These are phyloP conservation scores for Zygosaccharomyces lentus DNA, from an alignment of 805 yeast species.

Conservation along the genomic window DNA sequence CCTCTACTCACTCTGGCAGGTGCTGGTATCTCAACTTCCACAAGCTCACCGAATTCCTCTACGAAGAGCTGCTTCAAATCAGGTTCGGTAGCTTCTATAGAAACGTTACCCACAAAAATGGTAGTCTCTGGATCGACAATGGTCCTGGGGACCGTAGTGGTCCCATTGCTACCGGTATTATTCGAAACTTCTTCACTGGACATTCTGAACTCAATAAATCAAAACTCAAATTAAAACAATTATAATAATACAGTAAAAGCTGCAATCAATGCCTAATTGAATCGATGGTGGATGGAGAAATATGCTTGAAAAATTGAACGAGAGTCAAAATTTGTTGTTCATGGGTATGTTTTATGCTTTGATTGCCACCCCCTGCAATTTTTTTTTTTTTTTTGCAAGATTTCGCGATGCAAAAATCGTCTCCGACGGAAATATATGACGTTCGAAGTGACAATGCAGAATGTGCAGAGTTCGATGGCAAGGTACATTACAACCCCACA, in stretches of 20 bases:
- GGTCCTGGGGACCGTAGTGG: slow-evolving; percentile 7
- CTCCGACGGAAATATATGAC: neutral
- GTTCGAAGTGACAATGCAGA: neutral
- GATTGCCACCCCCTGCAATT: slow-evolving; percentile 9
- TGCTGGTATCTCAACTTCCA: slow-evolving; percentile 31
- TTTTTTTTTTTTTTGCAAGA: neutral
- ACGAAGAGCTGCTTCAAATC: slow-evolving; percentile 28
- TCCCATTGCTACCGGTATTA: slow-evolving; percentile 5
- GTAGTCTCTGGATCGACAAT: slow-evolving; percentile 34
- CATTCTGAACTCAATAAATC: slow-evolving; percentile 12
- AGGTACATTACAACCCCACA: too few species aligned
- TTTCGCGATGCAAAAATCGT: neutral
- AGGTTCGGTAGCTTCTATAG: slow-evolving; percentile 28
- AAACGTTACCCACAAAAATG: slow-evolving; percentile 33
- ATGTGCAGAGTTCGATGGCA: too few species aligned
- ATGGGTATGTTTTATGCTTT: slow-evolving; percentile 1
- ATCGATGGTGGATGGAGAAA: neutral
- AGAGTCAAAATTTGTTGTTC: neutral
- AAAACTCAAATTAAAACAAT: slow-evolving; percentile 1
- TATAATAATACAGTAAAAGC: slow-evolving; percentile 3
- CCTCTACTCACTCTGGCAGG: slow-evolving; percentile 22
- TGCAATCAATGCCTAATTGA: slow-evolving; percentile 1
- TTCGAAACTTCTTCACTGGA: slow-evolving; percentile 18
- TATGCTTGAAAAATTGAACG: neutral
- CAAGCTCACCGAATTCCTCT: slow-evolving; percentile 25